Percentiles rank a stretch among this genome's conserved stretches.
phyloP scores from a whole-genome alignment of 2,329 filamentous ascomycete species.

The Calycina marina region DNA sequence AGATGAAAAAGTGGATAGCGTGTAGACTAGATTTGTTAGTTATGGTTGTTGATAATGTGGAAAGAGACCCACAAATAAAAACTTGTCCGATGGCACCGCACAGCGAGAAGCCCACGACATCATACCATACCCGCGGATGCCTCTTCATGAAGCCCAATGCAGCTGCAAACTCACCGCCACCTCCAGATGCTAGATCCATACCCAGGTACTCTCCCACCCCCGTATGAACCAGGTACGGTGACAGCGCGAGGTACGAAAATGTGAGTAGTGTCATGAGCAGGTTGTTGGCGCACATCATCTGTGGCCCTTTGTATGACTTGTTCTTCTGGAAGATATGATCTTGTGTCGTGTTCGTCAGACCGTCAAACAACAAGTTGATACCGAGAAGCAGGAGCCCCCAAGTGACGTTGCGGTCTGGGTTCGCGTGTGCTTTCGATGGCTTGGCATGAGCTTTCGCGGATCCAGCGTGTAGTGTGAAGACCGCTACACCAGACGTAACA shows the following conservation, averaged over 20 bases:
- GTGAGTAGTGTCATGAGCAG: slow-evolving; percentile 72
- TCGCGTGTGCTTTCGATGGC: slow-evolving; percentile 24
- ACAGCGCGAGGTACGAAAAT: slow-evolving; percentile 57
- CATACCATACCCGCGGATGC: slow-evolving; percentile 70
- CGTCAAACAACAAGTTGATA: slow-evolving; percentile 89
- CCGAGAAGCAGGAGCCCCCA: slow-evolving; percentile 75
- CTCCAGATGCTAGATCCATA: slow-evolving; percentile 43
- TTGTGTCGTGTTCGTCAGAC: slow-evolving; percentile 90
- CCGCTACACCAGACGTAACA: slow-evolving; percentile 82
- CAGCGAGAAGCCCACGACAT: slow-evolving; percentile 77
- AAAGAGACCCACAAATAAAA: slow-evolving; percentile 60
- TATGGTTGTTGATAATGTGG: background rate
- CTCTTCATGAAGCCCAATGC: slow-evolving; percentile 68
- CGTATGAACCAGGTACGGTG: slow-evolving; percentile 64
- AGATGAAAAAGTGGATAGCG: slow-evolving; percentile 79
- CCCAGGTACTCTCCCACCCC: slow-evolving; percentile 49
- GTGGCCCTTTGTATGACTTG: slow-evolving; percentile 71
- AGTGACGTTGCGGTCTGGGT: slow-evolving; percentile 42
- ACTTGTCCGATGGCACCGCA: slow-evolving; percentile 91
- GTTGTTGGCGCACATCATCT: slow-evolving; percentile 99
- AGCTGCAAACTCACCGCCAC: slow-evolving; percentile 62
- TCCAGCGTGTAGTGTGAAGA: slow-evolving; percentile 79
- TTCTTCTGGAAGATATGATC: slow-evolving; percentile 81
- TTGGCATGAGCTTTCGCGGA: slow-evolving; percentile 43
- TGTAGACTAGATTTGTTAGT: slow-evolving; percentile 45